phyloP scores from a whole-genome alignment of 2,329 filamentous ascomycete species.

The Colletotrichum tamarilloi region DNA sequence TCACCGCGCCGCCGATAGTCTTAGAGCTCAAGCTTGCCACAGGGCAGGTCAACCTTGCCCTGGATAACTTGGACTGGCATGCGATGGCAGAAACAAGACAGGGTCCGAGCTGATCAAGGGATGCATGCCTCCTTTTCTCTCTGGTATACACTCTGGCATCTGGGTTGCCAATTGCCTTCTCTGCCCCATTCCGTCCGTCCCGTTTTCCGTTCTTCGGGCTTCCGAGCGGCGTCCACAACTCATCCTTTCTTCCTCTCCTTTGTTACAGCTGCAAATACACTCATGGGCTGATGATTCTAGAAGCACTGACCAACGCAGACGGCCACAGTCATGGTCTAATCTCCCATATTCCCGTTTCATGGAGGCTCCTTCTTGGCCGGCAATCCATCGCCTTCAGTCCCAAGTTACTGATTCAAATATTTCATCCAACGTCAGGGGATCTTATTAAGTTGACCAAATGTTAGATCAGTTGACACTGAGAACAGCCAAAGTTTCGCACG shows the following conservation, averaged over 20 bases:
- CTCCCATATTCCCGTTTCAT: conserved; percentile 8
- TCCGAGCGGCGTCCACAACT: not conserved
- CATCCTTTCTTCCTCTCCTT: not conserved
- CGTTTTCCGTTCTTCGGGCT: not conserved
- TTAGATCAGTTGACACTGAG: conserved; percentile 2
- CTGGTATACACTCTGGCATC: not conserved
- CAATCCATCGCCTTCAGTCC: not conserved
- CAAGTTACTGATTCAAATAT: not conserved
- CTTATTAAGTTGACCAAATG: not conserved
- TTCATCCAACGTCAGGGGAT: not conserved
- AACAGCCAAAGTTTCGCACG: not conserved
- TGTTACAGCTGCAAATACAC: conserved; percentile 2
- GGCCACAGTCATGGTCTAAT: conserved; percentile 17
- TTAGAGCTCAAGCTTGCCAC: not conserved
- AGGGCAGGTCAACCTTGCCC: not conserved
- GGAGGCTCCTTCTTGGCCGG: not conserved
- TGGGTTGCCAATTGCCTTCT: not conserved
- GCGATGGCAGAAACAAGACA: conserved; percentile 2
- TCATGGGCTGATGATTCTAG: not conserved
- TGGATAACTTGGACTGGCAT: conserved; percentile 13
- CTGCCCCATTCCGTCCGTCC: not conserved
- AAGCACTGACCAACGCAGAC: conserved; percentile 14
- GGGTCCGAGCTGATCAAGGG: conserved; percentile 13
- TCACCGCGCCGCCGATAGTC: conserved; percentile 2
- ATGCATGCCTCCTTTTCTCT: conserved; percentile 25